A percentile compares a stretch with the other conserved stretches of the same genome.
These are phyloP conservation scores for Penicillium odoratum DNA, from an alignment of 495 filamentous ascomycete genomes.

Conservation along the genomic window DNA sequence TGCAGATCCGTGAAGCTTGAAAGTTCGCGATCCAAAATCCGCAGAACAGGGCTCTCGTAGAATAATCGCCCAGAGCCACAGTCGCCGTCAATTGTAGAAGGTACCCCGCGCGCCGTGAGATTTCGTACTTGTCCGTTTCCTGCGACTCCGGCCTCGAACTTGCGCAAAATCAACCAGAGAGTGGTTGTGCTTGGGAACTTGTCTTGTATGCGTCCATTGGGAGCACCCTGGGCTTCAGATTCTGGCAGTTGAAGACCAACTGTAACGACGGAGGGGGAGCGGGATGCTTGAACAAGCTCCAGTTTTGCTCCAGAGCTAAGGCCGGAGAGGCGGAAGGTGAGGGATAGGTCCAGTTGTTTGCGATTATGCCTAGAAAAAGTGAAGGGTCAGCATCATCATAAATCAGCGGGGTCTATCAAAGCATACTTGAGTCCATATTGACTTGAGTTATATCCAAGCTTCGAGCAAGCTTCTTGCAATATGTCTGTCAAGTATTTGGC, in stretches of 20 bases:
- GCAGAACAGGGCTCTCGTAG: conserved; percentile 83
- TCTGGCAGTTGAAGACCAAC: conserved; percentile 81
- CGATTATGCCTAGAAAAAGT: conserved; percentile 63
- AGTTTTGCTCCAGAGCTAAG: conserved; percentile 85
- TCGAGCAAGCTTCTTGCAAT: conserved; percentile 79
- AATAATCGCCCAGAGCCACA: conserved; percentile 70
- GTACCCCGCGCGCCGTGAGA: conserved; percentile 75
- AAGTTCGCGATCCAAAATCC: conserved; percentile 75
- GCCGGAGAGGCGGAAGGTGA: conserved; percentile 82
- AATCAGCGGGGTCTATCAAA: background rate
- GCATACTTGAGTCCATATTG: conserved; percentile 80
- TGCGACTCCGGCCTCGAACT: conserved; percentile 73
- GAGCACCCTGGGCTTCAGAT: conserved; percentile 56
- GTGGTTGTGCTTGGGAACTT: conserved; percentile 83
- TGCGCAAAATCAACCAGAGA: conserved; percentile 83
- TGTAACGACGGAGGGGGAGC: conserved; percentile 77
- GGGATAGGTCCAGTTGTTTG: conserved; percentile 80
- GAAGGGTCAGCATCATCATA: conserved; percentile 12
- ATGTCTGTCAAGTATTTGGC: conserved; percentile 78
- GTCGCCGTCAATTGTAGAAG: conserved; percentile 52
- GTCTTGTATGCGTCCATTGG: conserved; percentile 66
- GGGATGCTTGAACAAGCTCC: conserved; percentile 82
- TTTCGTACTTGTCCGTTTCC: conserved; percentile 59
- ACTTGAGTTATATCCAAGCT: conserved; percentile 68
- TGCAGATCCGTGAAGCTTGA: conserved; percentile 77